Conservation (phyloP, 2,329 filamentous ascomycete species). For the Ambrosiella cleistominuta region DNA sequence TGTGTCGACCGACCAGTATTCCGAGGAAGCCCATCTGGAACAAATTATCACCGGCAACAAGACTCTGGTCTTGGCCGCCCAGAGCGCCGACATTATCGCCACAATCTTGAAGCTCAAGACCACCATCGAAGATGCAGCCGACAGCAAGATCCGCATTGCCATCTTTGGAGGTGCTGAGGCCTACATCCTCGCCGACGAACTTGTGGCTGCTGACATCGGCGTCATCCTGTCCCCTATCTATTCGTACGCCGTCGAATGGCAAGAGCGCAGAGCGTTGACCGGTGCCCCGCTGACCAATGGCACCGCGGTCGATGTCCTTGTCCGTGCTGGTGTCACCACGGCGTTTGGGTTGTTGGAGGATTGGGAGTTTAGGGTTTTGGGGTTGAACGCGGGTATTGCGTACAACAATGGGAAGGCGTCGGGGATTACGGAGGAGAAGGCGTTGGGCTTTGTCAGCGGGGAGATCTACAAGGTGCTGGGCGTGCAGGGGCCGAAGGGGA, state of each 20-base stretch:
- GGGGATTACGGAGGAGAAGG: slow-evolving; percentile 36
- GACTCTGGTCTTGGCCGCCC: slow-evolving; percentile 39
- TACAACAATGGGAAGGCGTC: slow-evolving; percentile 31
- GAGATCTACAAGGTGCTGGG: slow-evolving; percentile 44
- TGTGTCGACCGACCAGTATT: slow-evolving; percentile 24
- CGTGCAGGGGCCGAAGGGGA: slow-evolving; percentile 19
- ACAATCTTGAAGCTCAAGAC: slow-evolving; percentile 40
- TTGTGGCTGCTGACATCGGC: slow-evolving; percentile 37
- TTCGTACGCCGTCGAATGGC: slow-evolving; percentile 38
- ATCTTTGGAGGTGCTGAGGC: slow-evolving; percentile 48
- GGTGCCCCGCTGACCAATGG: slow-evolving; percentile 50
- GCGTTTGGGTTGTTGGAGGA: slow-evolving; percentile 44
- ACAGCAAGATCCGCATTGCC: slow-evolving; percentile 29
- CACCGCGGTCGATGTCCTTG: slow-evolving; percentile 38
- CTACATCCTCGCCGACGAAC: slow-evolving; percentile 37
- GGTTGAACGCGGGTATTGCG: slow-evolving; percentile 41
- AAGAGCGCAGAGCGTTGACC: slow-evolving; percentile 41
- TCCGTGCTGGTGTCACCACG: slow-evolving; percentile 39
- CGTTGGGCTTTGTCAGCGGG: slow-evolving; percentile 36
- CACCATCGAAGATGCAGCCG: slow-evolving; percentile 28
- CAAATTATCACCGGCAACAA: slow-evolving; percentile 36
- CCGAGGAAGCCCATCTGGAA: slow-evolving; percentile 32
- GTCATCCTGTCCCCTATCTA: slow-evolving; percentile 44
- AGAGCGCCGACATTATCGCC: slow-evolving; percentile 47
- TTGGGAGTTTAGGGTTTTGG: slow-evolving; percentile 43